phyloP scores from a whole-genome alignment of 345 rosid genomes.

The Nephelium lappaceum region DNA sequence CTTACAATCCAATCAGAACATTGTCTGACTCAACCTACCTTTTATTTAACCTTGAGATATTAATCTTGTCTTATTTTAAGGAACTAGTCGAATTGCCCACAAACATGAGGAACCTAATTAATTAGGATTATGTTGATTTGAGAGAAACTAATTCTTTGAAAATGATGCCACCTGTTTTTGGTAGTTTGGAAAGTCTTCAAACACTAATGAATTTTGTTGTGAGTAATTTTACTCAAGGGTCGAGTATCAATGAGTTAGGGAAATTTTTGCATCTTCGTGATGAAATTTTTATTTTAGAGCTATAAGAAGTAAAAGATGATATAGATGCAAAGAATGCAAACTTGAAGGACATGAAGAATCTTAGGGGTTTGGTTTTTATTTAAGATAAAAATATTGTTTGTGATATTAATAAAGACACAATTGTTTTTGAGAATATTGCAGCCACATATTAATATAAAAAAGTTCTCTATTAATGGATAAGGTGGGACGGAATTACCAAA shows the following conservation, averaged over 20 bases:
- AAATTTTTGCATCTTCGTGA: conserved; percentile 32
- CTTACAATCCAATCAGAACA: neutral
- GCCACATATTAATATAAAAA: conserved; percentile 35
- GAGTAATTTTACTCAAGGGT: neutral
- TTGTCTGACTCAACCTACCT: no score
- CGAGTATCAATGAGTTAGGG: conserved; percentile 32
- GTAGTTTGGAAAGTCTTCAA: conserved; percentile 36
- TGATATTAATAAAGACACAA: conserved; percentile 16
- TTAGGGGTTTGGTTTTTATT: conserved; percentile 29
- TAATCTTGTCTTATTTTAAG: conserved; percentile 22
- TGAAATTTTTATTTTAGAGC: conserved; percentile 28
- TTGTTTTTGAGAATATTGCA: conserved; percentile 33
- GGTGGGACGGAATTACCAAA: conserved; percentile 34
- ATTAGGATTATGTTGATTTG: conserved; percentile 38
- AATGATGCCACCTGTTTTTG: conserved; percentile 34
- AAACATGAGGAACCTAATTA: conserved; percentile 28
- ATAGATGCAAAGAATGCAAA: conserved; percentile 36
- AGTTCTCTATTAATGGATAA: conserved; percentile 30
- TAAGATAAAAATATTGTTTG: conserved; percentile 26
- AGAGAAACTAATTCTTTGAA: conserved; percentile 29
- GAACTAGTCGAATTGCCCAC: conserved; percentile 30
- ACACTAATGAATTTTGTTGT: conserved; percentile 33
- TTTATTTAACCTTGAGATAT: conserved; percentile 38
- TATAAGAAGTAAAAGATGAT: conserved; percentile 30
- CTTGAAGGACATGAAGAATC: conserved; percentile 29